Evolutionary conservation across 73 alveolate genomes (phyloP), one percentile per base, ranked within the genome.

Genomic region (Tetrahymena malaccensis): DNA sequence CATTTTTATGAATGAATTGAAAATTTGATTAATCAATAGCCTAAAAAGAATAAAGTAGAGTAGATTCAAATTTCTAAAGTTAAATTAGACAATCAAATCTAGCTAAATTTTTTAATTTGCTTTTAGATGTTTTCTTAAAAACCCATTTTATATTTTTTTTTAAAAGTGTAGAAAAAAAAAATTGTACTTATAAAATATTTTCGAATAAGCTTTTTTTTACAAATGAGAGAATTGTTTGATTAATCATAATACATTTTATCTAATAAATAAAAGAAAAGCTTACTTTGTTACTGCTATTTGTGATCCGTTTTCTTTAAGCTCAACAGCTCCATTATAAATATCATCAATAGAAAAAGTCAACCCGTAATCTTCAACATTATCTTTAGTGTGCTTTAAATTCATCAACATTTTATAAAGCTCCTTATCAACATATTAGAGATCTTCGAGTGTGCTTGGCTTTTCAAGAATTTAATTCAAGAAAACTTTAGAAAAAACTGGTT

Each of bases 361-460:
- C 22, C 97, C 96, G 21, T 96, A 96, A 94, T 98, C 98, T 35
- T 95, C 97, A 1, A 97, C 97, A 93, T 98, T 96, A 43, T 97
- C 98, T 13, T 97, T 97, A 85, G 96, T 96, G 27, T 93, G 35
- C 93, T 97, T 96, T 94, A 98, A 34, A 94, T 94, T 84, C 43
- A 96, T 95, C 43, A 98, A 89, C 84, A 85, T 50, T 56, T 98
- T 98, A 96, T 97, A 98, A 83, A 93, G 94, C 13, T 95, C 99
- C 58, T 97, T 98, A 94, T 98, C 99, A 96, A 98, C 98, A 85
- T 97, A 98, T 95, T 98, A 98, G 96, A 98, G 96, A 96, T 98
- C 99, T 94, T 98, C 98, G 43, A 98, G 95, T 38, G 98, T 96
- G 55, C 97, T 97, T 31, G 95, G 96, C 93, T 98, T 98, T 25